Conservation (phyloP, 1,139 yeast species). For the Kodamaea arcana region DNA sequence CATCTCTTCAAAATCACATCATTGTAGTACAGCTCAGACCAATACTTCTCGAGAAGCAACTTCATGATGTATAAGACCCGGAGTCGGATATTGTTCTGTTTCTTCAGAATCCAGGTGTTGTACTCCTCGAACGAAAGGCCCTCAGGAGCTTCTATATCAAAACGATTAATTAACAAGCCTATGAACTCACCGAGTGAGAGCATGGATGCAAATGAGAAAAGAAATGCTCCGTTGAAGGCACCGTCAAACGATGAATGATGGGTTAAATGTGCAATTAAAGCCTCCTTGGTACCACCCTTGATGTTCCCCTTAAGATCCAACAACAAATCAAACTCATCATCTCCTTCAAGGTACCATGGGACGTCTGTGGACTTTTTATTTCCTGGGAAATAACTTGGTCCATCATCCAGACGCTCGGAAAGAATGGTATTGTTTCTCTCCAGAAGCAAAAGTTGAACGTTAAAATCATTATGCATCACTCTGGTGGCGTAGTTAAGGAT, state of each 20-base stretch:
- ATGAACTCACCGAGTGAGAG: constrained; percentile 66
- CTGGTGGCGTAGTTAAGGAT: constrained; percentile 70
- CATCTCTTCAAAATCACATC: constrained; percentile 47
- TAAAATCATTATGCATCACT: constrained; percentile 70
- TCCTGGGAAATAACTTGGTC: constrained; percentile 33
- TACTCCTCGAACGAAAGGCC: constrained; percentile 84
- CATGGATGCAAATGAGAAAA: constrained; percentile 75
- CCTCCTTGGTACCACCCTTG: constrained; percentile 83
- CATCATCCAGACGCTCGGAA: constrained; percentile 35
- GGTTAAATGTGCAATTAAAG: constrained; percentile 78
- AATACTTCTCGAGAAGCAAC: constrained; percentile 66
- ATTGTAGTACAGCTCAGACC: constrained; percentile 65
- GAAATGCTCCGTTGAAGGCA: constrained; percentile 64
- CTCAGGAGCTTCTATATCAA: constrained; percentile 78
- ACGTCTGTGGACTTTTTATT: constrained; percentile 32
- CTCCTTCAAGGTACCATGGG: constrained; percentile 84
- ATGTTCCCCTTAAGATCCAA: constrained; percentile 71
- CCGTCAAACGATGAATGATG: constrained; percentile 71
- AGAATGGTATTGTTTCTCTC: constrained; percentile 58
- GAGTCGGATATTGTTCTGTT: constrained; percentile 61
- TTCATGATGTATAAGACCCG: constrained; percentile 72
- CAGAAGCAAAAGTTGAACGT: constrained; percentile 55
- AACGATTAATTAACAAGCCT: constrained; percentile 58
- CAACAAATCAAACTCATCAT: constrained; percentile 67
- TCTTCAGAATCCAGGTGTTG: constrained; percentile 72